Evolutionary conservation across 1,139 yeast species (phyloP), one percentile per base, ranked within the genome.

Genomic region (Scheffersomyces stambukii): DNA sequence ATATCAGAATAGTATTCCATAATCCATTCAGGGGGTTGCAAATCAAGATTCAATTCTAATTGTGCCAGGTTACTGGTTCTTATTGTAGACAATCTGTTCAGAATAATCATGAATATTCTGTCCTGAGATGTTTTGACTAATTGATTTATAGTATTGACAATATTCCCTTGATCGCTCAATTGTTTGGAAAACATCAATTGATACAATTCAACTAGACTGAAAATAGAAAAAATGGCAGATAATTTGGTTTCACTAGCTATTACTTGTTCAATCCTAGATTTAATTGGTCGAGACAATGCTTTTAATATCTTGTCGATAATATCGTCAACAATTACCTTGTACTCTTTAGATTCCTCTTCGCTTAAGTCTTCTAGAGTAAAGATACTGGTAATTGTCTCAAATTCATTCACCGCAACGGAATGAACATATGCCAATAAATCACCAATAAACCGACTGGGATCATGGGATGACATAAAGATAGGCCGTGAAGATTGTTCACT

Each of bases 351-450:
- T 23, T 48, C 51, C 6, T 29, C 35, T 16, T 31, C 36, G 5
- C 38, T 32, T 3, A 39, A 43, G 4, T 44, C 44, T 4, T 46
- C 50, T 6, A 50, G 31, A 6, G 52, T 46, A 36, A 67, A 64
- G 4, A 67, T 53, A 21, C 55, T 69, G 6, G 70, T 69, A 10
- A 91, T 69, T 20, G 81, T 69, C 49, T 93, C 98, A 21, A 77
- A 70, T 52, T 93, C 98, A 52, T 85, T 84, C 4, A 88, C 95
- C 19, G 89, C 79, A n/a, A 86, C 71, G 0, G 93, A 75, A 48
- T 93, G 97, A 9, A 89, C 70, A 60, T 85, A 84, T 1, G 98
- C 98, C 25, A 91, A 60, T 18, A 91, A 70, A 51, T 88, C 97
- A 16, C 97, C 95, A 12, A 85, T 69, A 43, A 79, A 88, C 34